Conservation (phyloP, 2,329 filamentous ascomycete genomes). For the Penicillium sp. region DNA sequence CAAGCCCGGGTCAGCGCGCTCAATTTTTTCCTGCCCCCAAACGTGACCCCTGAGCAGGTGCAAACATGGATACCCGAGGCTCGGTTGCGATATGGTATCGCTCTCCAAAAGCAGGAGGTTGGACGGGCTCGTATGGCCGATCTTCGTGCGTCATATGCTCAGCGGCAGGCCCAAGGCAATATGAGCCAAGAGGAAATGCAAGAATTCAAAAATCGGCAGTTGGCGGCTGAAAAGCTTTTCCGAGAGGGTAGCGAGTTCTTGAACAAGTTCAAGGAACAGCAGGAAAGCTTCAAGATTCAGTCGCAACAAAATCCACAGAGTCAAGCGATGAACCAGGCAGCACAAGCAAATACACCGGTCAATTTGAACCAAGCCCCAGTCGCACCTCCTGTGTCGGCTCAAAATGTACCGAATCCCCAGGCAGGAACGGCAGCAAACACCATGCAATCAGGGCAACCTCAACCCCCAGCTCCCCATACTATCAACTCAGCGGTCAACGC, state of each 20-base stretch:
- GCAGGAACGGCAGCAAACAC: conserved; percentile 28
- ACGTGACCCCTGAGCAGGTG: conserved; percentile 44
- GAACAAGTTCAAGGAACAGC: conserved; percentile 50
- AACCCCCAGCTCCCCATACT: conserved; percentile 46
- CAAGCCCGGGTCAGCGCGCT: conserved; percentile 48
- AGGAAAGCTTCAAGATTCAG: conserved; percentile 45
- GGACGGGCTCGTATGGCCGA: conserved; percentile 46
- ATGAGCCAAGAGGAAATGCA: conserved; percentile 45
- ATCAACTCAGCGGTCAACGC: conserved; percentile 51
- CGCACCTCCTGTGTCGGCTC: conserved; percentile 20
- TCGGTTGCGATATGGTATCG: conserved; percentile 48
- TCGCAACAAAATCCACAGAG: conserved; percentile 31
- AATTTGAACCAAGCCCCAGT: conserved; percentile 18
- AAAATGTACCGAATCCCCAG: conserved; percentile 21
- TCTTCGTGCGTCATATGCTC: conserved; percentile 40
- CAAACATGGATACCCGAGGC: conserved; percentile 50
- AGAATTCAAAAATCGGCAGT: conserved; percentile 45
- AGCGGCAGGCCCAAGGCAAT: conserved; percentile 41
- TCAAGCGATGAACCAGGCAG: conserved; percentile 25
- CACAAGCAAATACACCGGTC: conserved; percentile 19
- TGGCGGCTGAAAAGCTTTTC: conserved; percentile 42
- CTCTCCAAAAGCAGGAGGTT: conserved; percentile 50
- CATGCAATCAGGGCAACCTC: conserved; percentile 36
- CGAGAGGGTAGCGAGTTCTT: conserved; percentile 49
- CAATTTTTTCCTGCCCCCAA: conserved; percentile 48